These are phyloP conservation scores for Spirogloea muscicola DNA, from an alignment of 139 green algal genomes.

Conservation along the genomic window DNA sequence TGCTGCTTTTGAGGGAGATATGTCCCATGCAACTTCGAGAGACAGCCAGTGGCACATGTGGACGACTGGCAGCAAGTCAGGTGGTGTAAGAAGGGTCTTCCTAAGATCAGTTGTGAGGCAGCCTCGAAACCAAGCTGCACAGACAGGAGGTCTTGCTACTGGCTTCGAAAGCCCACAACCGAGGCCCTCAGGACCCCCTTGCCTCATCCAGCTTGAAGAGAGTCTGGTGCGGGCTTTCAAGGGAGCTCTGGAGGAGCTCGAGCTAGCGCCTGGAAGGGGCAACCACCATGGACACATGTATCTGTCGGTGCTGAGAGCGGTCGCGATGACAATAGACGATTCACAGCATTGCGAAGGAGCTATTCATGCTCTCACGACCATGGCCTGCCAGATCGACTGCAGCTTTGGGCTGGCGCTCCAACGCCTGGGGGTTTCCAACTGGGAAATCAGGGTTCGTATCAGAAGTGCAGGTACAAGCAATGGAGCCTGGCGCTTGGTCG, in stretches of 20 bases:
- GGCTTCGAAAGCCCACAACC: too few species aligned
- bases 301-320: constrained; percentile 20
- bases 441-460: constrained; percentile 73
- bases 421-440: constrained; percentile 67
- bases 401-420: constrained; percentile 30
- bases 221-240: constrained; percentile 8
- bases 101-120: too few species aligned
- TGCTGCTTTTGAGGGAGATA: too few species aligned
- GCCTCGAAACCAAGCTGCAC: too few species aligned
- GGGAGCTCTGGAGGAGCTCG: constrained; percentile 43
- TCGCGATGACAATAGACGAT: too few species aligned
- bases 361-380: too few species aligned
- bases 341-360: too few species aligned
- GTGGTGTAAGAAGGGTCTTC: too few species aligned
- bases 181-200: too few species aligned
- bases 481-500: constrained; percentile 77
- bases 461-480: constrained; percentile 12
- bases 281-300: constrained; percentile 43
- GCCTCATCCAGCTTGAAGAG: not conserved
- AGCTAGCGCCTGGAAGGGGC: constrained; percentile 13
- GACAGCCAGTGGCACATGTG: constrained; percentile 91
- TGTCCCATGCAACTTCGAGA: constrained; percentile 58
- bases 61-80: too few species aligned
- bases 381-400: constrained; percentile 3
- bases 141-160: too few species aligned